Conservation (phyloP, 768 basidiomycete species). For the Amanita fuliginea region DNA sequence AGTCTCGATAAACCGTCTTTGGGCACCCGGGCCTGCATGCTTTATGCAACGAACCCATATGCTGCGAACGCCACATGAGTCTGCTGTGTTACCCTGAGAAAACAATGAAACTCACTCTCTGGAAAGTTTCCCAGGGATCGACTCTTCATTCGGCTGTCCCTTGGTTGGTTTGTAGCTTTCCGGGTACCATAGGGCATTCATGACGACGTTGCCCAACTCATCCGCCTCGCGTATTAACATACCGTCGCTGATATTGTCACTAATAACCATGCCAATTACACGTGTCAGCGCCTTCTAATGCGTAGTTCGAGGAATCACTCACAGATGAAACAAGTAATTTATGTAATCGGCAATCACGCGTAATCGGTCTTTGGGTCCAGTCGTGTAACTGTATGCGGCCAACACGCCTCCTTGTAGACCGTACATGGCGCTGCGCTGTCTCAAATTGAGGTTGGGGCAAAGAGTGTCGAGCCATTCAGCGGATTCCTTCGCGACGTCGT, state of each 20-base stretch:
- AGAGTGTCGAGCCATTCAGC: slow-evolving; percentile 38
- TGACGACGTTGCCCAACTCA: slow-evolving; percentile 50
- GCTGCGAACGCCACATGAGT: slow-evolving; percentile 22
- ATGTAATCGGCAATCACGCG: slow-evolving; percentile 61
- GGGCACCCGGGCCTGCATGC: slow-evolving; percentile 44
- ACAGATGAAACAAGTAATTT: slow-evolving; percentile 48
- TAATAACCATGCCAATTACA: slow-evolving; percentile 12
- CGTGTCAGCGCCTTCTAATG: slow-evolving; percentile 8
- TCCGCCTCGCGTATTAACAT: slow-evolving; percentile 58
- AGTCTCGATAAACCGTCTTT: slow-evolving; percentile 62
- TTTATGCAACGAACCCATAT: slow-evolving; percentile 57
- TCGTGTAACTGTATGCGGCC: slow-evolving; percentile 53
- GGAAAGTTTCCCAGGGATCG: slow-evolving; percentile 52
- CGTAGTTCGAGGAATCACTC: slow-evolving; percentile 13
- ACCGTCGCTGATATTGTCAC: slow-evolving; percentile 70
- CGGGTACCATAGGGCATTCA: slow-evolving; percentile 57
- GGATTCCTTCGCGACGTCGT: slow-evolving; percentile 33
- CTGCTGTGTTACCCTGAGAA: not conserved
- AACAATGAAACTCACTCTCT: slow-evolving; percentile 40
- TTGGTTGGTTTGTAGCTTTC: slow-evolving; percentile 40
- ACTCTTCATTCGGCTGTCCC: slow-evolving; percentile 28
- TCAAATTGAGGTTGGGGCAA: slow-evolving; percentile 33
- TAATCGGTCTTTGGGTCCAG: slow-evolving; percentile 42
- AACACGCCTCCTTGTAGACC: slow-evolving; percentile 59
- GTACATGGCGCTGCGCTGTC: slow-evolving; percentile 35